Evolutionary conservation across 495 filamentous ascomycete species (phyloP).

Genomic region (Echria macrotheca): DNA sequence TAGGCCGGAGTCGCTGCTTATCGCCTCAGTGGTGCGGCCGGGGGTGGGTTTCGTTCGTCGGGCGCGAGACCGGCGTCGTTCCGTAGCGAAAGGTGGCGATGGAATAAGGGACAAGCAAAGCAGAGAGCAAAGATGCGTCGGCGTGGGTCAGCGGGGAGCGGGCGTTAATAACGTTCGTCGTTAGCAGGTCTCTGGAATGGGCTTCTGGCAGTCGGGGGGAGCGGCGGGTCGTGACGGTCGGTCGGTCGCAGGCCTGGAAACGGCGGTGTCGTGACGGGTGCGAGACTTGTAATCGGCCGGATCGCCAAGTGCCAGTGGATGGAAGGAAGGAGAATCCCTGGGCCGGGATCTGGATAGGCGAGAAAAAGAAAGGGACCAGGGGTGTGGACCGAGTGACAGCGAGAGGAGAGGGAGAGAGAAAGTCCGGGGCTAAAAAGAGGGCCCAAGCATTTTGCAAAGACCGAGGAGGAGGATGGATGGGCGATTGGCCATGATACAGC

Average conservation of each 20-base stretch:
- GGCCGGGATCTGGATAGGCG: no score
- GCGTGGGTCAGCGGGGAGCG: no score
- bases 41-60: no score
- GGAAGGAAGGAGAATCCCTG: slow-evolving; percentile 5
- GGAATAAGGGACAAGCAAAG: no score
- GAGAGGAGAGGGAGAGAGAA: not conserved
- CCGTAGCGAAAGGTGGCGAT: no score
- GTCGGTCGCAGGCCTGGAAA: slow-evolving; percentile 1
- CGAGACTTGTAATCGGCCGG: not conserved
- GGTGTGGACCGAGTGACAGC: not conserved
- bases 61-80: no score
- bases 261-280: slow-evolving; percentile 6
- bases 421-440: slow-evolving; percentile 4
- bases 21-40: no score
- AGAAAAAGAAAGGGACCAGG: slow-evolving; percentile 1
- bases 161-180: no score
- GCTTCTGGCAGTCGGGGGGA: not conserved
- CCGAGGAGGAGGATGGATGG: not conserved
- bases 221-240: not conserved
- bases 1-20: no score
- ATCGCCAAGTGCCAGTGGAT: not conserved
- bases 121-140: no score
- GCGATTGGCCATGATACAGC: not conserved
- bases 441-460: slow-evolving; percentile 1
- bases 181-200: no score